Conservation (phyloP, 2,329 filamentous ascomycete genomes). For the Phialemoniopsis sp. region DNA sequence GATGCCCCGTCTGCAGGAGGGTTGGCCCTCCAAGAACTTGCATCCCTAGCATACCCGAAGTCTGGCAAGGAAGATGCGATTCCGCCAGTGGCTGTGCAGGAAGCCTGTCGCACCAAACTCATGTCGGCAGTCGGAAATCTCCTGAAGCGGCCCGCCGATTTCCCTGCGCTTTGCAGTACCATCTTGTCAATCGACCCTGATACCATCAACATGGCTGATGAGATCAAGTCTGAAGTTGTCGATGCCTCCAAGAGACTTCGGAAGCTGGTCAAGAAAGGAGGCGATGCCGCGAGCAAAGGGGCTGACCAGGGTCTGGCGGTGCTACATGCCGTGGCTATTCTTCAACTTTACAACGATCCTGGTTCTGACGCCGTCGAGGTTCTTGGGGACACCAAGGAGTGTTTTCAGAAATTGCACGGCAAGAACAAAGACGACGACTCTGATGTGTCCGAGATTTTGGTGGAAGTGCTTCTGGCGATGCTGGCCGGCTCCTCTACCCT, state of each 20-base stretch:
- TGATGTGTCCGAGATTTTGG: conserved; percentile 62
- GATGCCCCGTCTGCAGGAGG: conserved; percentile 30
- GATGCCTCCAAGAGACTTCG: conserved; percentile 48
- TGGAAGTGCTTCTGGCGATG: conserved; percentile 89
- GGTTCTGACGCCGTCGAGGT: conserved; percentile 82
- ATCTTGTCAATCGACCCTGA: conserved; percentile 49
- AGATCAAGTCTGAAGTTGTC: conserved; percentile 46
- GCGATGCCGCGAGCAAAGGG: conserved; percentile 17
- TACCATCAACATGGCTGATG: conserved; percentile 50
- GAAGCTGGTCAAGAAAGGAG: conserved; percentile 40
- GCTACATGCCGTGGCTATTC: conserved; percentile 76
- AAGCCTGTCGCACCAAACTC: conserved; percentile 52
- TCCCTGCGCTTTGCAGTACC: conserved; percentile 47
- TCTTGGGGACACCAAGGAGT: conserved; percentile 75
- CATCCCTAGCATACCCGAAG: conserved; percentile 50
- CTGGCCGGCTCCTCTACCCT: conserved; percentile 80
- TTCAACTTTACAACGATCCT: conserved; percentile 81
- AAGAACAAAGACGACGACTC: conserved; percentile 37
- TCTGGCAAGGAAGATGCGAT: conserved; percentile 25
- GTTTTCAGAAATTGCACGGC: conserved; percentile 62
- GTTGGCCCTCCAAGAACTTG: conserved; percentile 46
- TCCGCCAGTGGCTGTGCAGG: conserved; percentile 43
- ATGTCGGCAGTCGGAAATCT: conserved; percentile 56
- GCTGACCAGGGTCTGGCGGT: conserved; percentile 64
- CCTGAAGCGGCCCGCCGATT: conserved; percentile 48